A percentile compares a stretch with the other conserved stretches of the same genome.
Conservation (phyloP, 345 rosid genomes). For the Brassica carinata region DNA sequence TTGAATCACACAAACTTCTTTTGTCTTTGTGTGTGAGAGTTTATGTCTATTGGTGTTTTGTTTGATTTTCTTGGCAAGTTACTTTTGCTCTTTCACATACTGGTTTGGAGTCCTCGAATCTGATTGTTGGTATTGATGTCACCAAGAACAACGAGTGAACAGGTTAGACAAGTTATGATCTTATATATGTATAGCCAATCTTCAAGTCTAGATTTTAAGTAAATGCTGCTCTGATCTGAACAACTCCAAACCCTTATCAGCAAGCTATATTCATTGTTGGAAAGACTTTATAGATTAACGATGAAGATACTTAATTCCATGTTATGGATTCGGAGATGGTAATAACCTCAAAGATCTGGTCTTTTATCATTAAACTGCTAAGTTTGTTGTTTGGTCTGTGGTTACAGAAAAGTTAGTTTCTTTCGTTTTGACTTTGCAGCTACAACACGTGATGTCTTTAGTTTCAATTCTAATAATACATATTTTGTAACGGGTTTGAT, state of each 20-base stretch:
- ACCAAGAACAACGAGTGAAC: conserved; percentile 98
- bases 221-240: conserved; percentile 4
- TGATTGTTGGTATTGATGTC: conserved; percentile 64
- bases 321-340: conserved; percentile 85
- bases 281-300: background rate
- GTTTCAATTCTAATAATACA: conserved; percentile 65
- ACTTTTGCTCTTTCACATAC: conserved; percentile 75
- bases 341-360: background rate
- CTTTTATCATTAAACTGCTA: background rate
- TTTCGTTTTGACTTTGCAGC: conserved; percentile 46
- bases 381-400: conserved; percentile 3
- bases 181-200: background rate
- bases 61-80: conserved; percentile 51
- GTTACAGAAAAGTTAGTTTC: conserved; percentile 24
- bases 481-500: conserved; percentile 77
- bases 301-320: conserved; percentile 85
- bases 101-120: conserved; percentile 92
- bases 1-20: background rate
- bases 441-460: conserved; percentile 85
- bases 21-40: conserved; percentile 3
- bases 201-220: conserved; percentile 7
- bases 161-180: conserved; percentile 45
- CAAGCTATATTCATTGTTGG: conserved; percentile 50
- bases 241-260: conserved; percentile 78
- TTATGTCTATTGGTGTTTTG: conserved; percentile 14